Evolutionary conservation across 768 basidiomycete species (phyloP), one percentile per base, ranked within the genome.

Genomic region (Stropharia rugosoannulata): DNA sequence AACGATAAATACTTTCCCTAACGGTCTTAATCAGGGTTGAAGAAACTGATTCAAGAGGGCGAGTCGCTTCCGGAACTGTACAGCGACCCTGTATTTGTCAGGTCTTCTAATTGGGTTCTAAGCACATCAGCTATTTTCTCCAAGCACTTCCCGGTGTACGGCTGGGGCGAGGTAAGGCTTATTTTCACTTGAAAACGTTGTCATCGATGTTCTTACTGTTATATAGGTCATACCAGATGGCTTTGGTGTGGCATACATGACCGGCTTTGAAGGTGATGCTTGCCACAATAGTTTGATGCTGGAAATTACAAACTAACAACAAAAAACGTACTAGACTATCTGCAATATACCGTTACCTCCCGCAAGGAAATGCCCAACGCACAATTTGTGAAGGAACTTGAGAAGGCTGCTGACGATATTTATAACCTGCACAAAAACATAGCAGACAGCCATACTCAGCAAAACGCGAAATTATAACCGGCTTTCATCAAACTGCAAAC

Each of bases 171-270:
- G 80, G 51, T 52, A 52, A 16, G 51, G 6, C 13, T 32, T 5
- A 5, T 10, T n/a, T 38, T 5, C 19, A 22, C 41, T 38, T 36
- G 11, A 49, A 43, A 46, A 16, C 1, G 15, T 22, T 11, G 29
- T 15, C 1, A 8, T 35, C 4, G 27, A 37, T 16, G 2, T 41
- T 4, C 27, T 49, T 15, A 35, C 37, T 22, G 81, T 15, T 32
- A 10, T 25, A 3, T 6, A 52, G 51, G 90, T 98, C 43, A 93
- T 96, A 22, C 87, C 91, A 1, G 87, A 97, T 60, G 95, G 95
- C 1, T 98, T 95, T 66, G 95, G 95, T 32, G 88, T 98, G 29
- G 89, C 93, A 11, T 98, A 98, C 66, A 87, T 93, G 82, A 95
- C 95, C n/a, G 90, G 91, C 38, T 89, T 83, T 63, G 83, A 90